phyloP scores from a whole-genome alignment of 202 grass and related monocot genomes.

The Elaeis oleifera region DNA sequence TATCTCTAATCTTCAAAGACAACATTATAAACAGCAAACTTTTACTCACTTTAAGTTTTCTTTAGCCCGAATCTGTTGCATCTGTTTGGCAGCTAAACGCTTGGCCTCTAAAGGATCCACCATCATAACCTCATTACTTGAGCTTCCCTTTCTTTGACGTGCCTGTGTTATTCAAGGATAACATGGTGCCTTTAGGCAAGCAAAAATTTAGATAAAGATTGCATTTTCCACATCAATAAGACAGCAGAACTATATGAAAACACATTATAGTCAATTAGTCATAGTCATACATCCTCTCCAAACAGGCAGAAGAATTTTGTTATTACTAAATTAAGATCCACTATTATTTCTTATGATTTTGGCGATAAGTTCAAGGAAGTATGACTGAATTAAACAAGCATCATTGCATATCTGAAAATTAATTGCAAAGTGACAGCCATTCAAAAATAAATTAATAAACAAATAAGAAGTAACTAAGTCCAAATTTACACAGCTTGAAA shows the following conservation, averaged over 20 bases:
- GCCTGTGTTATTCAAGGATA: slow-evolving; percentile 30
- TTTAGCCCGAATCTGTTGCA: slow-evolving; percentile 78
- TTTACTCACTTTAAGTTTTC: slow-evolving; percentile 60
- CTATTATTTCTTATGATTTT: too few species aligned
- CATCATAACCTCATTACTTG: slow-evolving; percentile 62
- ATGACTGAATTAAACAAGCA: too few species aligned
- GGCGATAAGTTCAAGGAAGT: too few species aligned
- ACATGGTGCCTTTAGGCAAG: slow-evolving; percentile 16
- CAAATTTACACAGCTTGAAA: too few species aligned
- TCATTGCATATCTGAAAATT: too few species aligned
- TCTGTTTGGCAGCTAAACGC: slow-evolving; percentile 79
- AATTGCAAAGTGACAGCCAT: too few species aligned
- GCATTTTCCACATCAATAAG: slow-evolving; percentile 1
- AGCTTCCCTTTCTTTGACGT: slow-evolving; percentile 56
- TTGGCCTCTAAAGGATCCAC: slow-evolving; percentile 93
- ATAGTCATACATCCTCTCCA: too few species aligned
- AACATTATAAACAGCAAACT: neutral
- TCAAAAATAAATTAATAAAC: too few species aligned
- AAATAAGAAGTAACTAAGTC: too few species aligned
- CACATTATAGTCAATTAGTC: too few species aligned
- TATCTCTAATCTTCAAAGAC: neutral
- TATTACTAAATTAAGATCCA: too few species aligned
- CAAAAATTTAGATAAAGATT: slow-evolving; percentile 13
- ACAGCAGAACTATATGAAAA: neutral
- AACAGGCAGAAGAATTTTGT: too few species aligned